A percentile compares a stretch with the other conserved stretches of the same genome.
Conservation (phyloP, 208 protist species). For the Angomonas deanei region DNA sequence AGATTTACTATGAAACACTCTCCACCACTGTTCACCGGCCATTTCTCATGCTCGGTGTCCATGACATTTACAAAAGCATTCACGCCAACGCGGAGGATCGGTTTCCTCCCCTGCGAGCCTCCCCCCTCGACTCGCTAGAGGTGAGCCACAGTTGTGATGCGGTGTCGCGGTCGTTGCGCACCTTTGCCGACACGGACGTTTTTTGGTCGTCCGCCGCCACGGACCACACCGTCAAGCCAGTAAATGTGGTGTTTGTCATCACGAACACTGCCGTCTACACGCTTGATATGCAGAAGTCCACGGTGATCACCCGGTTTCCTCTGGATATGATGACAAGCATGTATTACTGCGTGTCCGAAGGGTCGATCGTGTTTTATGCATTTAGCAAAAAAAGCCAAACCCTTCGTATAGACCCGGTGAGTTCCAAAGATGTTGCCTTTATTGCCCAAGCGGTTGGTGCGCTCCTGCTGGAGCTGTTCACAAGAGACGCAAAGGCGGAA, state of each 20-base stretch:
- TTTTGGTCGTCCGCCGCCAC: background rate
- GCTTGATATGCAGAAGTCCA: background rate
- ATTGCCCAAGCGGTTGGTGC: background rate
- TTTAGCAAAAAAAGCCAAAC: background rate
- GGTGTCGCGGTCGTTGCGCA: background rate
- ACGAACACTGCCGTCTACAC: constrained; percentile 48
- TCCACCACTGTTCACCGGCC: constrained; percentile 21
- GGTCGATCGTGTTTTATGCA: background rate
- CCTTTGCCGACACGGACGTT: background rate
- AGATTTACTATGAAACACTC: constrained; percentile 32
- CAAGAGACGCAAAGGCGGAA: background rate
- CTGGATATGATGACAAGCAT: background rate
- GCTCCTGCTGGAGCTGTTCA: background rate
- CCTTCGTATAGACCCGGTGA: background rate
- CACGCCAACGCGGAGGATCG: constrained; percentile 27
- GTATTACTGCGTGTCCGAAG: background rate
- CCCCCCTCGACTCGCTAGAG: background rate
- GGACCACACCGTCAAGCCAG: background rate
- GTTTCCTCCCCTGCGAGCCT: constrained; percentile 1
- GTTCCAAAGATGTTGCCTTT: background rate
- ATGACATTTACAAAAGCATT: constrained; percentile 27
- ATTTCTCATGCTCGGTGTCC: constrained; percentile 2
- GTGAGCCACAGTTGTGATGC: background rate
- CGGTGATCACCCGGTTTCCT: constrained; percentile 1
- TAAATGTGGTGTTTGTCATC: constrained; percentile 19